Evolutionary conservation across 495 filamentous ascomycete species (phyloP), one percentile per base, ranked within the genome.

Genomic region (Hypoxylon crocopeplum): DNA sequence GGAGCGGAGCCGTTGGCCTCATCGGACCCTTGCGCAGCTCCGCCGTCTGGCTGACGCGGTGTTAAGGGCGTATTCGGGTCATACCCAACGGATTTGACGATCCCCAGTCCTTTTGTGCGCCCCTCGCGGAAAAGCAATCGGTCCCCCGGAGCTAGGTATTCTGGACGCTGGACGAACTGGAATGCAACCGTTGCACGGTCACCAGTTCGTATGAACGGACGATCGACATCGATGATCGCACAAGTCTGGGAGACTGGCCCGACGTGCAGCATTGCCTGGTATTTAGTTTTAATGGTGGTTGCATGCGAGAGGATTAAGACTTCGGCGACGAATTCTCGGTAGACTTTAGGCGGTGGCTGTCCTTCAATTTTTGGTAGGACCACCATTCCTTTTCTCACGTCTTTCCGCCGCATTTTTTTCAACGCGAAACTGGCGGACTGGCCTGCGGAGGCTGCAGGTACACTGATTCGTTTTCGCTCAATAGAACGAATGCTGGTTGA

Each of bases 311-410:
- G 81, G 56, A 98, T 98, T 5, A 98, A 82, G 2, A 98, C 94
- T 77, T 98, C 94, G 13, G 94, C 94, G 45, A 97, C 81, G 71
- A 98, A 98, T 67, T 97, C 93, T 29, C 90, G 84, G 70, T 89
- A 88, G 5, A 96, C 94, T 66, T 93, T 95, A 2, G 87, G 87
- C 3, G 84, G 79, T 24, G 83, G 76, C 24, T 85, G 81, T 4
- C 72, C 77, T 25, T 92, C 89, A 33, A 85, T 74, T 75, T 93
- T 97, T 37, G 89, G 88, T 33, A 98, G 75, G 8, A 98, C 93
- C 0, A 98, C 94, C 95, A 98, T 98, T 17, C 94, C 94, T 80
- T 98, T 98, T 24, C 95, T 84, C 0, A 98, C 94, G 69, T 98
- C 95, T 75, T 94, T 96, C 17, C 94, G 77, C 20, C 91, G 82